Evolutionary conservation across 116 monocot species (phyloP), one percentile per base, ranked within the genome.

Genomic region (Dioscorea cayenensis): DNA sequence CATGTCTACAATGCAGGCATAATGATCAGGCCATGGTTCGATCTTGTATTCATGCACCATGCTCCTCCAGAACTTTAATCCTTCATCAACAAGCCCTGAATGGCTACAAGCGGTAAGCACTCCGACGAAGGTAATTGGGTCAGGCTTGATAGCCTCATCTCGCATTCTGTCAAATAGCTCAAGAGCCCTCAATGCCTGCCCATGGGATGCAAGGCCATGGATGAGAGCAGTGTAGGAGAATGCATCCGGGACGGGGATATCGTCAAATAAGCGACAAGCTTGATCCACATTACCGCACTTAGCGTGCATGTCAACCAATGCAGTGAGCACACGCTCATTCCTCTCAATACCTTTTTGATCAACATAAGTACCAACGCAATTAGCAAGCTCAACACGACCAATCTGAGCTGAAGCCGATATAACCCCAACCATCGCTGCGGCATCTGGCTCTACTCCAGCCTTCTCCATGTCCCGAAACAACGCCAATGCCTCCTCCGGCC

Each of bases 61-160:
- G 72, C 55, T 75, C 11, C 81, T 60, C 85, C 86, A 93, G 65
- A 75, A 71, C 25, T 60, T 60, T 61, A 89, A 19, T 1, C 93
- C 89, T 51, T 82, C 74, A 13, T 83, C 75, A 0, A 93, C 86
- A 13, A 89, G 74, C 59, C 93, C 89, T 36, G 79, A 68, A 63
- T 93, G 93, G 29, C 89, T 83, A 58, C 93, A 93, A 0, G 87
- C 93, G 63, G 78, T 93, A 59, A 89, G 62, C 6, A 87, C 83
- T 1, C 93, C 87, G 14, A 93, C 70, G 32, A 77, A 83, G 0
- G 87, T 83, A 64, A 93, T 76, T 0, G 78, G 70, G 63, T 93
- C 89, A 6, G 93, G 87, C 49, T 20, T 32, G 22, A 93, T 61
- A 1, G 65, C 72, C 23, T 65, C 72, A 13, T 9, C 25, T 16